Evolutionary conservation across 1,284 basidiomycete genomes (phyloP).

Genomic region (Schizophyllum commune): DNA sequence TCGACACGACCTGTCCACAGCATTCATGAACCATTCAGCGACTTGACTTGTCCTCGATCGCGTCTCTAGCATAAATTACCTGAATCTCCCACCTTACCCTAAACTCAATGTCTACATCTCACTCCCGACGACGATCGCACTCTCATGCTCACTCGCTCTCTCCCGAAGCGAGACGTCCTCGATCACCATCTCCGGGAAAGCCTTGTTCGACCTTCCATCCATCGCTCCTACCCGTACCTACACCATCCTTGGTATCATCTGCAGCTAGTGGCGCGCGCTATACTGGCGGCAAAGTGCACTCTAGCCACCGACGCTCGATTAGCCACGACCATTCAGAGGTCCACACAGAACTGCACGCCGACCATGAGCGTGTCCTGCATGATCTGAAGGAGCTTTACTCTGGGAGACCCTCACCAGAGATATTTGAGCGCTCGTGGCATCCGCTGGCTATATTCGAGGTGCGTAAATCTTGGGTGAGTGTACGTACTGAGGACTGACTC

Average conservation of each 20-base stretch:
- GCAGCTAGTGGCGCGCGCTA: slow-evolving; percentile 55
- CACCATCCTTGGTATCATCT: slow-evolving; percentile 43
- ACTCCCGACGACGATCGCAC: background rate
- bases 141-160: background rate
- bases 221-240: slow-evolving; percentile 35
- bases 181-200: background rate
- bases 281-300: slow-evolving; percentile 34
- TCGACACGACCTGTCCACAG: no score
- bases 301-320: slow-evolving; percentile 20
- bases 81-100: no score
- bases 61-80: no score
- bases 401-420: slow-evolving; percentile 44
- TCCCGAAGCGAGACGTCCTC: background rate
- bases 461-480: background rate
- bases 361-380: slow-evolving; percentile 36
- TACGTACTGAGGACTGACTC: background rate
- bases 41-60: no score
- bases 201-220: slow-evolving; percentile 39
- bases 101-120: no score
- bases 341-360: slow-evolving; percentile 28
- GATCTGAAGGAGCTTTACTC: slow-evolving; percentile 57
- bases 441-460: slow-evolving; percentile 57
- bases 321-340: slow-evolving; percentile 7
- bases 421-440: slow-evolving; percentile 53
- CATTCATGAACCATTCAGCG: no score